These are phyloP conservation scores for Aspergillus japonicus DNA, from an alignment of 2,329 filamentous ascomycete species.

Conservation along the genomic window DNA sequence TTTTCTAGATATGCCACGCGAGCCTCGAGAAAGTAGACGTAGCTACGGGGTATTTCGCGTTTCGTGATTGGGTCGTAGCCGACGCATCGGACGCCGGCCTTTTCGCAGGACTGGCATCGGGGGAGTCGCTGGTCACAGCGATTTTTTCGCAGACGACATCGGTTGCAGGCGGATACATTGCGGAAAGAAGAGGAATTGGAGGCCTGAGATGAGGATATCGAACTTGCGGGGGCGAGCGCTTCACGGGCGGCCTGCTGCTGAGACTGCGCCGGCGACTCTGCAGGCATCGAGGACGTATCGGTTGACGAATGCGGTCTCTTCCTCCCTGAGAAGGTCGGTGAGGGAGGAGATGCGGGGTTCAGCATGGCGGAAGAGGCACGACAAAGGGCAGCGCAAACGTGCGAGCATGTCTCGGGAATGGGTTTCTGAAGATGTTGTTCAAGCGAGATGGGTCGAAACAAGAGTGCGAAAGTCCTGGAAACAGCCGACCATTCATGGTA, in stretches of 20 bases:
- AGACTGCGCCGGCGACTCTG: constrained; percentile 20
- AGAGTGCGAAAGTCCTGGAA: constrained; percentile 16
- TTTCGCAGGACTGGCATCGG: constrained; percentile 87
- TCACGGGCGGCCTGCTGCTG: constrained; percentile 22
- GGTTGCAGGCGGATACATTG: constrained; percentile 92
- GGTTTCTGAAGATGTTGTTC: constrained; percentile 21
- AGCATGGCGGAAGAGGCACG: constrained; percentile 33
- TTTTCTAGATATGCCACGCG: constrained; percentile 80
- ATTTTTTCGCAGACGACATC: constrained; percentile 89
- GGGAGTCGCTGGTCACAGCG: constrained; percentile 91
- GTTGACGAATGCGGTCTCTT: constrained; percentile 38
- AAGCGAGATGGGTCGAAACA: constrained; percentile 10
- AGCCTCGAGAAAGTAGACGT: constrained; percentile 92
- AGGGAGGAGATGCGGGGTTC: constrained; percentile 31
- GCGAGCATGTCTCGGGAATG: constrained; percentile 34
- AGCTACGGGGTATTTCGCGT: constrained; percentile 86
- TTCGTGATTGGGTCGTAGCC: constrained; percentile 97
- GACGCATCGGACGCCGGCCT: constrained; percentile 86
- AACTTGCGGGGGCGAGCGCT: constrained; percentile 11
- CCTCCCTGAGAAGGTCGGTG: constrained; percentile 34
- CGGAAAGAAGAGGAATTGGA: constrained; percentile 58
- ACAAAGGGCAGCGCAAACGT: constrained; percentile 23
- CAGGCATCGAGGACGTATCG: constrained; percentile 25
- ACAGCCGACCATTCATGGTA: constrained; percentile 34
- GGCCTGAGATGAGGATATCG: constrained; percentile 24